Base-by-base conservation (phyloP, 1,284 basidiomycete genomes). In the Cutaneotrichosporon sp. region DNA sequence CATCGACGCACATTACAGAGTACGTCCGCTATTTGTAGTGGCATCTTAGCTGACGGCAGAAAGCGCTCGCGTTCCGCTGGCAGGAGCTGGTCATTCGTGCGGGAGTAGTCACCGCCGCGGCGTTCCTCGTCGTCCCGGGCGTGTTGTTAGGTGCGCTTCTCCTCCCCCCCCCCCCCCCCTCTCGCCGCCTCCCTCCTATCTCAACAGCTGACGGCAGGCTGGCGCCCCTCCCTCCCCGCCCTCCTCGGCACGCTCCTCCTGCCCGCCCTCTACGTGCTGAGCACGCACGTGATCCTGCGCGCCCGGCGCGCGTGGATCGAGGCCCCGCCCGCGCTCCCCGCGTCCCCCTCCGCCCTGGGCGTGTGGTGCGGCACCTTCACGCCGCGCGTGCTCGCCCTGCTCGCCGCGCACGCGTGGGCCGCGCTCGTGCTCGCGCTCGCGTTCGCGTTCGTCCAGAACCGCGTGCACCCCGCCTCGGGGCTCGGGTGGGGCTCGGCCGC, bases 191-290 rank as follows among this genome's bases (percentile, higher is more conserved):
- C 31, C 50, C 24, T 58, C 43, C 14, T 31, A 4, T 16, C 34
- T 54, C 31, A 20, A 14, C 6, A 31, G 38, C 63, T 62, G n/a
- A 61, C 60, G 3, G 1, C 56, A 64, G 61, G 56, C 36, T 58
- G 43, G 47, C 56, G 47, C 36, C 59, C 62, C 56, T 59, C 59
- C 20, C 13, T 63, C 13, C 33, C 60, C 14, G 49, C 52, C 1
- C 27, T 46, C 5, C 20, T 62, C 3, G 56, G 52, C 25, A 65
- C 66, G 16, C 45, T 68, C 18, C 53, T 63, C 53, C 25, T 63
- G 22, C 50, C 58, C 25, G 67, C 70, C 10, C 72, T 79, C 69
- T 86, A 89, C 75, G 80, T 82, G 77, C 83, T 87, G 64, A 81
- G 73, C 22, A 84, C 64, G 60, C 83, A 85, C 72, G 81, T 85